Percentiles rank a stretch among this genome's conserved stretches.
phyloP scores from a whole-genome alignment of 352 stramenopile species.

The Phytopythium ostracodes region DNA sequence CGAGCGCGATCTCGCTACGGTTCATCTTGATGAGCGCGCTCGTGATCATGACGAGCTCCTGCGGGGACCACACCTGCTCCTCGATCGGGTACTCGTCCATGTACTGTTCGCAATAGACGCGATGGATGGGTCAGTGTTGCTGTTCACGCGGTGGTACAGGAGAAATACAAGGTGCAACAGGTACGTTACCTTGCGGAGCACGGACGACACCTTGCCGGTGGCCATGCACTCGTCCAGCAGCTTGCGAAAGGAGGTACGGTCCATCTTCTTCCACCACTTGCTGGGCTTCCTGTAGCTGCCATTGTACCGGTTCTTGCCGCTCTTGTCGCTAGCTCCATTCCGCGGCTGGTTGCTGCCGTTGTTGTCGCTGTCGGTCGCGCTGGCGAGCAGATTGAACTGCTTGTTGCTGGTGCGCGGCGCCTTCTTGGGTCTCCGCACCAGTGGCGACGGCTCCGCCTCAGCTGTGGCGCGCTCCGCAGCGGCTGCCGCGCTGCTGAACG shows the following conservation, averaged over 20 bases:
- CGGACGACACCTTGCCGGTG: constrained; percentile 42
- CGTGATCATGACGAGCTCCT: constrained; percentile 76
- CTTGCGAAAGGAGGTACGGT: constrained; percentile 52
- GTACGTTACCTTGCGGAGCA: constrained; percentile 53
- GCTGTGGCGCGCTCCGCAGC: constrained; percentile 1
- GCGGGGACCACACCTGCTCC: constrained; percentile 54
- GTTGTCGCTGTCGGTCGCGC: not conserved
- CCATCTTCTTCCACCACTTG: constrained; percentile 51
- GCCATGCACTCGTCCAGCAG: constrained; percentile 60
- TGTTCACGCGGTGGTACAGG: too few species aligned
- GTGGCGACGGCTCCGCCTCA: constrained; percentile 3
- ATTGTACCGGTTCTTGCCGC: not conserved
- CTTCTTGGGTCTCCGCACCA: constrained; percentile 4
- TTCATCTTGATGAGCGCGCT: constrained; percentile 74
- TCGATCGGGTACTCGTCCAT: constrained; percentile 67
- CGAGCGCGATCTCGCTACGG: constrained; percentile 45
- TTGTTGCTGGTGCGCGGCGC: constrained; percentile 10
- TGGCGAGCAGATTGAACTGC: constrained; percentile 17
- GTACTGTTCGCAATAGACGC: constrained; percentile 24
- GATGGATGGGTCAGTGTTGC: too few species aligned
- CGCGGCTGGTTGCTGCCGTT: not conserved
- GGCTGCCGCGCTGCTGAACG: not conserved
- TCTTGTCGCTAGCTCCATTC: not conserved
- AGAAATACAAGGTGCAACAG: not conserved
- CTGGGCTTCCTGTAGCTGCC: constrained; percentile 13